Base-by-base conservation (phyloP, 2,329 filamentous ascomycete genomes). In the Immersiporthe knoxdaviesiana region DNA sequence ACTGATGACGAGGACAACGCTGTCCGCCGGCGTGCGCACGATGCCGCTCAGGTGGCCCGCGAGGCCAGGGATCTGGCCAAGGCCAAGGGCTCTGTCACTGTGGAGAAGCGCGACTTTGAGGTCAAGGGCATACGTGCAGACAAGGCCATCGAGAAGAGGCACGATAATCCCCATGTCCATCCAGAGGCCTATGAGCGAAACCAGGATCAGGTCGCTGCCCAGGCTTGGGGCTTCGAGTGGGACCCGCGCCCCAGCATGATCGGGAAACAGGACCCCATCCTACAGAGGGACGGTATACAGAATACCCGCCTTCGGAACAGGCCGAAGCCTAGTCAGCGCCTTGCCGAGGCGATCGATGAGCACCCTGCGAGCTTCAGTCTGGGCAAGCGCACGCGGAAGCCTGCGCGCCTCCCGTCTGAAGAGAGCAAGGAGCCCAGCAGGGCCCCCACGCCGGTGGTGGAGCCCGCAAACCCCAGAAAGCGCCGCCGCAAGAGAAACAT, bases 151-250 rank as follows among this genome's bases (percentile, higher is more conserved):
- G 79, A 80, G 52, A 77, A 80, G 58, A 74, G 77, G n/a, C 79
- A 77, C 39, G 83, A 85, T 66, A 81, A 81, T 0, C 78, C 81
- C 32, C 81, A 84, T 52, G 79, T 83, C 10, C 81, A 81, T 0
- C 78, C 81, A 32, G 81, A 85, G 58, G 80, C 83, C 5, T 84
- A 85, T 70, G 74, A 77, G 56, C 76, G 76, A 67, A 75, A 81
- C 66, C 85, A 90, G 75, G 87, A 90, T 77, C 81, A 81, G 67
- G 81, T 88, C 71, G 86, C 87, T 83, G 87, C 88, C 10, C 82
- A 85, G 70, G 82, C 84, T 1, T 90, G 90, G 74, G 84, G 85
- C 21, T 89, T 90, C 73, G 85, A 88, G 70, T 88, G 89, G 72
- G 87, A 90, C 72, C 81, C 84, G 12, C 84, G 87, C 65, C 83